These are phyloP conservation scores for Isoetes taiwanensis DNA, from an alignment of 75 land plant species.

Conservation along the genomic window DNA sequence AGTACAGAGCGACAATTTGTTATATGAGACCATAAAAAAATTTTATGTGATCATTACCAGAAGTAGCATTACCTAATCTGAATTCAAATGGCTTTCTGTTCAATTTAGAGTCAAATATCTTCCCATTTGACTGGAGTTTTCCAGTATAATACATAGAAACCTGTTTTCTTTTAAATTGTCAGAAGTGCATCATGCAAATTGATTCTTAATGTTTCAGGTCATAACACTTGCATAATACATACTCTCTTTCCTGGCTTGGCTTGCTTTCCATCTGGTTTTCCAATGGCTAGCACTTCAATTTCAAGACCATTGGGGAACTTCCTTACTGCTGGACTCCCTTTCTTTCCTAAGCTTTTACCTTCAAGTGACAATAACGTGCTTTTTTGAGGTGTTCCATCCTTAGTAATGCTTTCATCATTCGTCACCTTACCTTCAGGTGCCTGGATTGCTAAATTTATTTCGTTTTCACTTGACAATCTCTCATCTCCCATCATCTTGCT, in stretches of 20 bases:
- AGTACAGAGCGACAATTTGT: no score
- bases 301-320: slow-evolving; percentile 65
- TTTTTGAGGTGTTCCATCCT: neutral
- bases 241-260: slow-evolving; percentile 71
- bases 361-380: neutral
- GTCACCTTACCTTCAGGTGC: slow-evolving; percentile 29
- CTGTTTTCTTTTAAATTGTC: slow-evolving; percentile 15
- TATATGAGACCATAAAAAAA: slow-evolving; percentile 23
- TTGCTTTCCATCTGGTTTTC: slow-evolving; percentile 89
- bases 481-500: neutral
- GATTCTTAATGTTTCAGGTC: neutral
- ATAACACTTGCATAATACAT: neutral
- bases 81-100: slow-evolving; percentile 67
- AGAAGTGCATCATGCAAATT: neutral
- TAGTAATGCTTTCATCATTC: slow-evolving; percentile 13
- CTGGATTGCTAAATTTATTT: slow-evolving; percentile 1
- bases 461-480: no score
- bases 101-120: slow-evolving; percentile 79
- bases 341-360: slow-evolving; percentile 23
- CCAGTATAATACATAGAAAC: slow-evolving; percentile 70
- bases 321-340: slow-evolving; percentile 17
- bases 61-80: slow-evolving; percentile 79
- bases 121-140: slow-evolving; percentile 68
- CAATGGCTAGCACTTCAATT: slow-evolving; percentile 60
- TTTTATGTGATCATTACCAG: no score